Percentiles rank a stretch among this genome's conserved stretches.
Conservation (phyloP, 257 asterid genomes). For the Handroanthus guayacan region DNA sequence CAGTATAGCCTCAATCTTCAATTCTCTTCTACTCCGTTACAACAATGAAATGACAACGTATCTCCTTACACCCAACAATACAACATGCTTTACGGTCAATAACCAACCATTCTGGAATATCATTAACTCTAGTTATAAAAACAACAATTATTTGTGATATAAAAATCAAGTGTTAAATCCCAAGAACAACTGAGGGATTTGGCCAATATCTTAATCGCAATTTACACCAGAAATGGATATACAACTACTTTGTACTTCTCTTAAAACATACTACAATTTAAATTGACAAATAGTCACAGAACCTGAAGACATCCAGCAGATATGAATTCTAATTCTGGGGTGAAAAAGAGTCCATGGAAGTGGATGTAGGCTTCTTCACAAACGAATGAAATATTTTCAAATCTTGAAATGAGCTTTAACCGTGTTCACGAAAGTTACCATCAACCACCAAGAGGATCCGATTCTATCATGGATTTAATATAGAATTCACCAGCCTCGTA, state of each 20-base stretch:
- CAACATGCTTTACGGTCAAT: background rate
- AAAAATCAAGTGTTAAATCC: background rate
- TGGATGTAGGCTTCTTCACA: slow-evolving; percentile 13
- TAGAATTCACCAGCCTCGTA: slow-evolving; percentile 98
- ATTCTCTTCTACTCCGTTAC: background rate
- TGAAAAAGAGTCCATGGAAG: slow-evolving; percentile 7
- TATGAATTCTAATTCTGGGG: background rate
- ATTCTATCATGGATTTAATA: slow-evolving; percentile 93
- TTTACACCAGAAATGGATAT: slow-evolving; percentile 34
- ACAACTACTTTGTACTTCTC: slow-evolving; percentile 21
- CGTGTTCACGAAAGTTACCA: slow-evolving; percentile 2
- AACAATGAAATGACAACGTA: background rate
- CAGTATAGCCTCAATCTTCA: background rate
- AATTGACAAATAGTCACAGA: background rate
- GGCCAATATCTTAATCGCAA: slow-evolving; percentile 16
- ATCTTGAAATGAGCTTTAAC: slow-evolving; percentile 3
- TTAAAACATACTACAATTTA: slow-evolving; percentile 12
- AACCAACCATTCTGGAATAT: background rate
- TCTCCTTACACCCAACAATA: background rate
- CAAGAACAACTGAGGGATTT: background rate
- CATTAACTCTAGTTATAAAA: background rate
- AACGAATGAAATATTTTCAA: background rate
- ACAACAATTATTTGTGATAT: slow-evolving; percentile 5
- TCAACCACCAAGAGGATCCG: slow-evolving; percentile 48
- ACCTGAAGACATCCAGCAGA: slow-evolving; percentile 23